These are phyloP conservation scores for Danielozyma ontarioensis DNA, from an alignment of 805 yeast genomes.

Conservation along the genomic window DNA sequence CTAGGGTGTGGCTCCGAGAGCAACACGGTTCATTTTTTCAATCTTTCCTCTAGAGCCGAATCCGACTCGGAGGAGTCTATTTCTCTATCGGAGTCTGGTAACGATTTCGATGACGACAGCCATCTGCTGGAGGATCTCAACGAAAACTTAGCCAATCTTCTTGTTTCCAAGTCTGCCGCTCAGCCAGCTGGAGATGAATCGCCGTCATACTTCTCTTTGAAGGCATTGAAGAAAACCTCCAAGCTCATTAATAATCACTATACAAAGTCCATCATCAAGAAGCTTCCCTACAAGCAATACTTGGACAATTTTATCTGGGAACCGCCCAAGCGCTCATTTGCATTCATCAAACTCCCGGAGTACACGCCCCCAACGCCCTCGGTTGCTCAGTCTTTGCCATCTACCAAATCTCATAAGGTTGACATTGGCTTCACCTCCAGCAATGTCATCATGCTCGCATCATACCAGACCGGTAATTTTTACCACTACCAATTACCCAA, in stretches of 20 bases:
- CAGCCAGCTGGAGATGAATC: neutral
- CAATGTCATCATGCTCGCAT: conserved; percentile 30
- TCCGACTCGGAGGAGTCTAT: conserved; percentile 1
- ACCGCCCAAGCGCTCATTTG: conserved; percentile 39
- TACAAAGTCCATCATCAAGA: conserved; percentile 33
- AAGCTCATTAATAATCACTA: conserved; percentile 29
- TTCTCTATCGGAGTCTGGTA: no score
- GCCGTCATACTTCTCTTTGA: conserved; percentile 12
- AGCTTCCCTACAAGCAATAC: conserved; percentile 37
- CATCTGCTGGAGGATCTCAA: conserved; percentile 35
- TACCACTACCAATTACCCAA: conserved; percentile 34
- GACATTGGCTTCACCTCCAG: conserved; percentile 34
- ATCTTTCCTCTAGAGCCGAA: conserved; percentile 11
- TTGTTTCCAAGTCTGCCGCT: conserved; percentile 20
- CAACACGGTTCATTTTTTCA: conserved; percentile 38
- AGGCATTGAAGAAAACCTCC: conserved; percentile 17
- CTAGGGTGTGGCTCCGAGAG: conserved; percentile 38
- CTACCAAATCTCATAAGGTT: conserved; percentile 18
- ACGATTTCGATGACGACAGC: conserved; percentile 14
- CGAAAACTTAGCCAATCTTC: conserved; percentile 36
- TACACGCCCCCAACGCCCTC: conserved; percentile 15
- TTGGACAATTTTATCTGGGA: conserved; percentile 37
- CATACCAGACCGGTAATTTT: conserved; percentile 33
- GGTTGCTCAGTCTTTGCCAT: no score
- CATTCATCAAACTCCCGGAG: conserved; percentile 34